phyloP scores from a whole-genome alignment of 2,329 filamentous ascomycete species.

The Penicillium fuscoglaucum region DNA sequence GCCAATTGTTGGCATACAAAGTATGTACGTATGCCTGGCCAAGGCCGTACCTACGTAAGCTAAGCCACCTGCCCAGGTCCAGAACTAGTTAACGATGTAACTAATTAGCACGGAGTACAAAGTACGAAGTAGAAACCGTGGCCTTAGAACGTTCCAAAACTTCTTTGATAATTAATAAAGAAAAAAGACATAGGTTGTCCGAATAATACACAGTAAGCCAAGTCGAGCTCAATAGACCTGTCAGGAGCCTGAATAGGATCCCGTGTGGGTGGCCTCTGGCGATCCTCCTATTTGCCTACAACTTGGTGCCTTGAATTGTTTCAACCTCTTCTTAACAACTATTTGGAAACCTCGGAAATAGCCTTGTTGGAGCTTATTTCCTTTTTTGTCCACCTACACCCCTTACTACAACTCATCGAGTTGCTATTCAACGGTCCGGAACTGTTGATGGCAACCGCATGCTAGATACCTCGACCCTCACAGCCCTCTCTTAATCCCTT shows the following conservation, averaged over 20 bases:
- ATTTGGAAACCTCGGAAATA: not conserved
- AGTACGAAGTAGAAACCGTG: not conserved
- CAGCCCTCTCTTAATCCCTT: constrained; percentile 1
- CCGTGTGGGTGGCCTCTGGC: constrained; percentile 10
- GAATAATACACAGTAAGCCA: too few species aligned
- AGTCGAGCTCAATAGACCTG: not conserved
- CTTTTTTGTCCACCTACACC: not conserved
- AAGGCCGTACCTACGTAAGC: not conserved
- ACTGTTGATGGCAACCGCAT: constrained; percentile 24
- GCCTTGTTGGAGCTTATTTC: not conserved
- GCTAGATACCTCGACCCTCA: constrained; percentile 1
- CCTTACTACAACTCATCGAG: not conserved
- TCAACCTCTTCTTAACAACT: constrained; percentile 1
- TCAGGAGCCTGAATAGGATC: constrained; percentile 4
- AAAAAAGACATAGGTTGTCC: not conserved
- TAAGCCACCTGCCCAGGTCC: not conserved
- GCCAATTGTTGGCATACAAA: not conserved
- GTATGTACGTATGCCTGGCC: not conserved
- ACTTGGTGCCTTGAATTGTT: constrained; percentile 1
- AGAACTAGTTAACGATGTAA: too few species aligned
- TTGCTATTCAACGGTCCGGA: constrained; percentile 7
- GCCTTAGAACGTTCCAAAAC: not conserved
- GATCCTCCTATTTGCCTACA: constrained; percentile 17
- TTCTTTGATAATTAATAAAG: not conserved
- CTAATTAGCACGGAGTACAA: not conserved